Evolutionary conservation across 2,329 filamentous ascomycete species (phyloP), one percentile per base, ranked within the genome.

Genomic region (Graphilbum fragrans): DNA sequence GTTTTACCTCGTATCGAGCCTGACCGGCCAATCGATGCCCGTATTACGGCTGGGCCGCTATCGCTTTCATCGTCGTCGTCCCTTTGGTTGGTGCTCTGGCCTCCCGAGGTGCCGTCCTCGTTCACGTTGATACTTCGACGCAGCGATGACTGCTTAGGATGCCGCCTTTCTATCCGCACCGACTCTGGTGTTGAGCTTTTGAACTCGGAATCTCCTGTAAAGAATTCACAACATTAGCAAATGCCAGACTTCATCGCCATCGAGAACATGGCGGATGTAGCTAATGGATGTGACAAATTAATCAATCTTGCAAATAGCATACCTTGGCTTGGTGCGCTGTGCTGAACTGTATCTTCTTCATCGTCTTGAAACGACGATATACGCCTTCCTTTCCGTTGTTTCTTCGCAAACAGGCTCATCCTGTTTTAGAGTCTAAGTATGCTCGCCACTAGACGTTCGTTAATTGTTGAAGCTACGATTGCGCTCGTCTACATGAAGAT

Each of bases 341-440:
- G 39, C 1, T 56, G 32, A 9, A 44, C 39, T 2, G 47, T 44
- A 5, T 39, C 47, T 39, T 65, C 64, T 2, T 79, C 80, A 4
- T 84, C 77, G 12, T 80, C 76, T 35, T 86, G 82, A 34, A 76
- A 68, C 0, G 76, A 67, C 37, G 77, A 81, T 51, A 94, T 83
- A 53, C 87, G 82, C 49, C 84, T 81, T 37, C 84, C 79, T 51
- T 92, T 87, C 48, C 75, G 63, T 16, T 31, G 7, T 52, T 75
- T 80, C 2, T 66, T 58, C 4, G 63, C 65, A 43, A 80, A 79
- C 6, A 69, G 60, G 48, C 64, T 71, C 71, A 76, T 76, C 12
- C 71, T 46, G 19, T 17, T 16, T 7, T n/a, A n/a, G n/a, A n/a
- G n/a, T n/a, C n/a, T n/a, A n/a, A n/a, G n/a, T n/a, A n/a, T 19